Evolutionary conservation across 164 flowering plant genomes (phyloP).

Genomic region (Chloranthus sessilifolius): DNA sequence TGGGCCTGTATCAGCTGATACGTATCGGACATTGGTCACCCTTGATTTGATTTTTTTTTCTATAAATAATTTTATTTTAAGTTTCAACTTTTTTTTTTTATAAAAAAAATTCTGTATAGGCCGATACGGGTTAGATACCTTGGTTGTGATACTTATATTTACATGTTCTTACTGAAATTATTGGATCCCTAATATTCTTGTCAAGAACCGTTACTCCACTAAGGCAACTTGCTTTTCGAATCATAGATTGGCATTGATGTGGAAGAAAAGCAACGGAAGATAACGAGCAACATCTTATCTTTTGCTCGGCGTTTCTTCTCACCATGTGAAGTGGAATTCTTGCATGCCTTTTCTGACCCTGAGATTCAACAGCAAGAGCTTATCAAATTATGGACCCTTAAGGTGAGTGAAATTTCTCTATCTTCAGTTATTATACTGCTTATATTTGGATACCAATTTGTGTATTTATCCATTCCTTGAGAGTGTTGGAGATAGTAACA

Average conservation of each 20-base stretch:
- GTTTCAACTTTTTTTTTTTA: too few species aligned
- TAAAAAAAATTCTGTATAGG: too few species aligned
- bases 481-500: too few species aligned
- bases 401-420: conserved; percentile 47
- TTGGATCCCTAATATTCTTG: conserved; percentile 1
- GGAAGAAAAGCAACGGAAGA: conserved; percentile 70
- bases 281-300: conserved; percentile 44
- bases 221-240: conserved; percentile 1
- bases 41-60: too few species aligned
- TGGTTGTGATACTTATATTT: conserved; percentile 4
- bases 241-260: conserved; percentile 86
- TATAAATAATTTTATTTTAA: too few species aligned
- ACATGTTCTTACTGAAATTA: neutral
- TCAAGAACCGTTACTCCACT: neutral
- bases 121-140: too few species aligned
- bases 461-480: too few species aligned
- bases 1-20: too few species aligned
- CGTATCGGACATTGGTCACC: too few species aligned
- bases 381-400: conserved; percentile 88
- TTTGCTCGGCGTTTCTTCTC: conserved; percentile 83
- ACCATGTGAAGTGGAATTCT: conserved; percentile 44
- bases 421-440: too few species aligned
- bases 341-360: conserved; percentile 51
- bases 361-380: conserved; percentile 68
- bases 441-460: too few species aligned